Base-by-base conservation (phyloP, 2,329 filamentous ascomycete species). In the Claviceps purpurea region DNA sequence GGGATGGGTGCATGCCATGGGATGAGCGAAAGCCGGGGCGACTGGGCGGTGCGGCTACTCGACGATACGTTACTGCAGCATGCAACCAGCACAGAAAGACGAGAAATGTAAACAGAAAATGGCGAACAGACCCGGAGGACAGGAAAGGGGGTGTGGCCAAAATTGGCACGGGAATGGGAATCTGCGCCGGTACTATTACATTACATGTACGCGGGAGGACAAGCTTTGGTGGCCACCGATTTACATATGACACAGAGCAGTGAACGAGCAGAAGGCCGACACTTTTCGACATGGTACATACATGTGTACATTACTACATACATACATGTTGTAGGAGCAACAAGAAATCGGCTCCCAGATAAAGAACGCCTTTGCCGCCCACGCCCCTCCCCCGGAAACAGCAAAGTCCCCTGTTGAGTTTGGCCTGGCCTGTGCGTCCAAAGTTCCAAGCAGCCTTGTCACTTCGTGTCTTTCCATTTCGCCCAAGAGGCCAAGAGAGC, bases 351-450 rank as follows among this genome's bases (percentile, higher is more conserved):
- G 38, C 37, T 26, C 50, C 22, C 43, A 51, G 50, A 42, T 47
- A 42, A 51, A 47, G 38, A 47, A 42, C 24, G 20, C 42, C 43
- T 42, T 42, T 51, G 37, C 50, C 50, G 50, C 44, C 37, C 50
- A 22, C 30, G 7, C 38, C 22, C 43, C 43, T 22, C 10, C 20
- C 2, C 24, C 22, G 20, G 34, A 16, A 37, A 22, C 40, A 20
- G 13, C 18, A 8, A n/a, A n/a, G 24, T n/a, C 40, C n/a, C 40
- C 18, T 22, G 16, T 34, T 11, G 30, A 34, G 30, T 4, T 34
- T 34, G 30, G 10, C 30, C 30, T 34, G 30, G 30, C 30, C 30
- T 34, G 30, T 34, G 30, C 30, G 30, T 34, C 30, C 30, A 34
- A 34, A 34, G 30, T 34, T 34, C 10, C 30, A 34, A 34, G 30